Evolutionary conservation across 345 rosid genomes (phyloP), one percentile per base, ranked within the genome.

Genomic region (Clausena lansium): DNA sequence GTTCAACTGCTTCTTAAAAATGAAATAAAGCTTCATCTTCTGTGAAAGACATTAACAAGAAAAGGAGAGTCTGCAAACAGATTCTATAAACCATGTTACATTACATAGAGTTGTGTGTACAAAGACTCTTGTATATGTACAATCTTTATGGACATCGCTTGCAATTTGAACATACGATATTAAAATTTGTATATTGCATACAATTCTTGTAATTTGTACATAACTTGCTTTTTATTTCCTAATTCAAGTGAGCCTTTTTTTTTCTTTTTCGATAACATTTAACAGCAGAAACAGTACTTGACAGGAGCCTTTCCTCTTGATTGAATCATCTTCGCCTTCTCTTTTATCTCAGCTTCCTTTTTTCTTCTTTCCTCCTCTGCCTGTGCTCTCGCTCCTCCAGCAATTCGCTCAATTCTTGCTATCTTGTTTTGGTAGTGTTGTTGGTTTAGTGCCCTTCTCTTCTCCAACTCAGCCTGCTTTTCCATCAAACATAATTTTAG

Each of bases 401-500:
- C 88, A 24, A 90, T 80, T 5, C 84, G 39, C 35, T 90, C 87
- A 50, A 91, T 87, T 76, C 89, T 89, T 67, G 85, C 84, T 81
- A 91, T 54, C 81, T 90, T 90, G 78, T 75, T 68, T 67, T 83
- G 87, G 84, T 91, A 91, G 84, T 86, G 90, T 62, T 79, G 83
- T 67, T 79, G 73, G 72, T 79, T 87, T 77, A 81, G 74, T 24
- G 76, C 59, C 79, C 76, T 89, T 83, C 87, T 90, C 77, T 81
- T 80, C 86, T 91, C 93, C 74, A 88, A n/a, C 72, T 90, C 92
- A 67, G 60, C 85, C 98, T 93, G 88, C 77, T 76, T 57, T 66
- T 80, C 63, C 60, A 32, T 3, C 70, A 50, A 24, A 32, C 33
- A 58, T 36, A 13, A 17, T 22, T 70, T 73, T 20, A 8, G 5